Conservation (phyloP, 441 rosid genomes). For the Flueggea neowawraea region DNA sequence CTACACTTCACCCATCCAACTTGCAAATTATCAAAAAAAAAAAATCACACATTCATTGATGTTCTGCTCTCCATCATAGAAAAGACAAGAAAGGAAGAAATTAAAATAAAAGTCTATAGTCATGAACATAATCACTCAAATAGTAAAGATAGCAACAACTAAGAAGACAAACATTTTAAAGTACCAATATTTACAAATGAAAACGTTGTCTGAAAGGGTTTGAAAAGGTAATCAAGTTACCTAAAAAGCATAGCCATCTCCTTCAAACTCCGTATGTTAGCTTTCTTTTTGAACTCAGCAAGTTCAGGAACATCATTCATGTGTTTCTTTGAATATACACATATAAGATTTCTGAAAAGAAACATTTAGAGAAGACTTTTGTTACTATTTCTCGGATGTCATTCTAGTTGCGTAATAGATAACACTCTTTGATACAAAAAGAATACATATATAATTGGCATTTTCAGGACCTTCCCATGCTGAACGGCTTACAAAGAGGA, state of each 20-base stretch:
- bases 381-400: not conserved
- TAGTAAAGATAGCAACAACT: too few species aligned
- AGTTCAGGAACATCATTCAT: constrained; percentile 92
- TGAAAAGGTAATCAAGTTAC: constrained; percentile 26
- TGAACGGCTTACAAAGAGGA: constrained; percentile 98
- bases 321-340: constrained; percentile 96
- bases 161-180: too few species aligned
- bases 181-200: too few species aligned
- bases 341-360: constrained; percentile 78
- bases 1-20: too few species aligned
- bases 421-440: too few species aligned
- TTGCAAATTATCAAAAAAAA: too few species aligned
- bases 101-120: too few species aligned
- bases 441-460: not conserved
- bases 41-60: too few species aligned
- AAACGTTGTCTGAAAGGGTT: not conserved
- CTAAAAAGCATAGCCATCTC: constrained; percentile 93
- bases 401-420: too few species aligned
- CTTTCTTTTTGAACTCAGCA: constrained; percentile 80
- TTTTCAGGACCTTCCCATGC: constrained; percentile 83
- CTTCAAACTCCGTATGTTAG: constrained; percentile 92
- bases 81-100: too few species aligned
- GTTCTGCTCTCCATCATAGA: too few species aligned
- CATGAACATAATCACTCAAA: too few species aligned
- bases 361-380: not conserved